Base-by-base conservation (phyloP, 495 filamentous ascomycete species). In the Aspergillus indologenus region DNA sequence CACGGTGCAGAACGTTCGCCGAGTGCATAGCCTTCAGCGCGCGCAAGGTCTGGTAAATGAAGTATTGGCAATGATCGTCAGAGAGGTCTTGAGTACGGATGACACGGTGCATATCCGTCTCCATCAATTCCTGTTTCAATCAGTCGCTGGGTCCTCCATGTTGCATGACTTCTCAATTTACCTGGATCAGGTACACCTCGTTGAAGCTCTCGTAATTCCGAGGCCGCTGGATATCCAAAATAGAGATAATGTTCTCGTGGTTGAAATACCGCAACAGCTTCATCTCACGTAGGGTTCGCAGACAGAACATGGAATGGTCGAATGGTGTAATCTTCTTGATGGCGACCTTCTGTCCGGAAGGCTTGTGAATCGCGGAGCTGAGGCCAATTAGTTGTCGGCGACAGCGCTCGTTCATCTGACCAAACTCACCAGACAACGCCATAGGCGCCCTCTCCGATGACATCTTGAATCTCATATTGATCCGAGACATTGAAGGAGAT, bases 321-420 rank as follows among this genome's bases (percentile, higher is more conserved):
- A 98, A 98, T 0, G 94, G 95, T 1, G 92, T 97, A 66, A 99
- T 99, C 83, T 99, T 99, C 81, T 99, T 99, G 79, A 99, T 99
- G 26, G 95, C 95, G 52, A 99, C 95, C 79, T 97, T 98, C 76
- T 99, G 95, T 62, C 91, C 87, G 3, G 95, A 98, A 5, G 95
- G 95, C 79, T 98, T 98, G 79, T 99, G 95, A 61, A 98, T 86
- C 24, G 95, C 95, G 50, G 95, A 99, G 78, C 92, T 96, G 63
- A n/a, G 60, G 58, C 18, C 8, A 14, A 34, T 71, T 63, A 75
- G 61, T 47, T 48, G 1, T 45, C 58, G 48, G 7, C 23, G 53
- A 52, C 56, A 7, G 50, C 19, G 19, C 51, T 47, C 46, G 24
- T 44, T 9, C 26, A 17, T 3, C 18, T 14, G 34, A 7, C 6